Evolutionary conservation across 257 asterid species (phyloP), one percentile per base, ranked within the genome.

Genomic region (Datura wrightii): DNA sequence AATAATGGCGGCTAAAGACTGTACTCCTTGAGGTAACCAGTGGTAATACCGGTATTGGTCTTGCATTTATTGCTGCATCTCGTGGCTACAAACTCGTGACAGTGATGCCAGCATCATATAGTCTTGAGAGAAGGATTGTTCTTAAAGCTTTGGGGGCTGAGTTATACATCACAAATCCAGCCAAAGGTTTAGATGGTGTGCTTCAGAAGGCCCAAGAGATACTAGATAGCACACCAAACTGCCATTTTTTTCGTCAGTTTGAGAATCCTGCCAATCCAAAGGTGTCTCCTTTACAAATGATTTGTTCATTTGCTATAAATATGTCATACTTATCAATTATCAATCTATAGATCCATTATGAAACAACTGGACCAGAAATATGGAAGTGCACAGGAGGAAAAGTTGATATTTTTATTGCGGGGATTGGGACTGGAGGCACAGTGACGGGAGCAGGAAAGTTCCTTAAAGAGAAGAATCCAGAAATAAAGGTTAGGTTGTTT

Each of bases 401-500:
- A 74, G 86, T 90, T 46, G 91, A 87, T 76, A 85, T 82, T 46
- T 70, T 90, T 1, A 86, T 90, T 83, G 89, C 88, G 9, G 93
- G 91, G 82, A 90, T 90, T 66, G 93, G 93, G 50, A 90, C 93
- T 2, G 93, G 93, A 58, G 93, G 93, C 79, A 88, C 93, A 31
- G 84, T 90, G 83, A 88, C 91, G 16, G 93, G 93, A 34, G 91
- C 90, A n/a, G 93, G 93, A 83, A 86, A 70, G 83, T 90, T 85
- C 85, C 90, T 90, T 55, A 90, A 90, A 87, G 90, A 88, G 83
- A 88, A 86, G 83, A 88, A 90, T 84, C 82, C 88, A 79, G 80
- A 86, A n/a, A 86, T 88, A 36, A 85, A 90, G 89, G 91, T 88
- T 42, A 55, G 82, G 18, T 52, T 80, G 19, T 62, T 15, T 86